A percentile compares a stretch with the other conserved stretches of the same genome.
phyloP scores from a whole-genome alignment of 2,329 filamentous ascomycete genomes.

The Ophiostoma fasciatum region DNA sequence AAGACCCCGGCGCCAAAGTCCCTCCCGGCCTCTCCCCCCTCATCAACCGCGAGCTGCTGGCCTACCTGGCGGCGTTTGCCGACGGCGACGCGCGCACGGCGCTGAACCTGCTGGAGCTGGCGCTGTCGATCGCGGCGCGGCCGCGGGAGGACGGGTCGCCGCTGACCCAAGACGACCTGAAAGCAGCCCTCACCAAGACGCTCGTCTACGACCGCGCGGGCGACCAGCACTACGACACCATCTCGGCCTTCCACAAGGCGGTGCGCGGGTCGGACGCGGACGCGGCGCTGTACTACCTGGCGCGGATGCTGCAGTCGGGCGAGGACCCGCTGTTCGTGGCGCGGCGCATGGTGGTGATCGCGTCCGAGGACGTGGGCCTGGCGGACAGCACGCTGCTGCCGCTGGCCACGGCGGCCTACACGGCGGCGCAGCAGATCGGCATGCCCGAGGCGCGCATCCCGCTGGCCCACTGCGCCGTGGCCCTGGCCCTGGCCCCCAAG shows the following conservation, averaged over 20 bases:
- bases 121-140: slow-evolving; percentile 53
- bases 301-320: slow-evolving; percentile 87
- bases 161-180: slow-evolving; percentile 63
- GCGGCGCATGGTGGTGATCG: slow-evolving; percentile 83
- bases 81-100: slow-evolving; percentile 90
- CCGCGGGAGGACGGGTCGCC: slow-evolving; percentile 23
- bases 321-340: slow-evolving; percentile 91
- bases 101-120: slow-evolving; percentile 81
- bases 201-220: slow-evolving; percentile 89
- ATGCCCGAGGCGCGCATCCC: slow-evolving; percentile 92
- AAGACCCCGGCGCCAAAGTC: not conserved
- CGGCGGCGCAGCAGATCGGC: slow-evolving; percentile 81
- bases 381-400: slow-evolving; percentile 74
- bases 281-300: slow-evolving; percentile 85
- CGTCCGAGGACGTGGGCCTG: slow-evolving; percentile 83
- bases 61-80: slow-evolving; percentile 71
- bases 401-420: slow-evolving; percentile 74
- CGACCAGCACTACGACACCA: slow-evolving; percentile 95
- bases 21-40: slow-evolving; percentile 35
- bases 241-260: slow-evolving; percentile 93
- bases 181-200: slow-evolving; percentile 73
- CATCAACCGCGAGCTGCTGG: slow-evolving; percentile 61
- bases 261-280: slow-evolving; percentile 77
- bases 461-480: slow-evolving; percentile 73
- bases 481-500: slow-evolving; percentile 68